Evolutionary conservation across 768 basidiomycete genomes (phyloP).

Genomic region (Tephrocybe sp.): DNA sequence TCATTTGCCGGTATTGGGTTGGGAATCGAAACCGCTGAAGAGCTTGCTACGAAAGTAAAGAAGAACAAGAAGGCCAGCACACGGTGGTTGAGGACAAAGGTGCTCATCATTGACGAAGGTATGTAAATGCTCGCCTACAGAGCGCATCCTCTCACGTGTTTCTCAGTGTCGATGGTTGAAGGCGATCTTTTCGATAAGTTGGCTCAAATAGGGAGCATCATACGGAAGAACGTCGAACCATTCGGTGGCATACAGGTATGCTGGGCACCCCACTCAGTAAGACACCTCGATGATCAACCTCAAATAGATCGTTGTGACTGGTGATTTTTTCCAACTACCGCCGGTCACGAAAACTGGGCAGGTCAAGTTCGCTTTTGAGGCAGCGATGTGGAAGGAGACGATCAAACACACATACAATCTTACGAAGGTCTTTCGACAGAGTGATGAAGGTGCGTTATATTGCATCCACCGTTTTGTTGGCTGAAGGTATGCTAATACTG

Average conservation of each 20-base stretch:
- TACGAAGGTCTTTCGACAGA: constrained; percentile 94
- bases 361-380: constrained; percentile 93
- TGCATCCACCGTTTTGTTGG: neutral
- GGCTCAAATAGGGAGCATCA: constrained; percentile 58
- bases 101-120: constrained; percentile 86
- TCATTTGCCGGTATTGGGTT: constrained; percentile 95
- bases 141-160: neutral
- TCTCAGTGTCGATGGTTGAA: constrained; percentile 96
- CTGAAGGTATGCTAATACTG: no score
- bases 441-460: constrained; percentile 62
- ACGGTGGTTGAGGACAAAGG: constrained; percentile 84
- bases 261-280: neutral
- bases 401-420: constrained; percentile 88
- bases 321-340: constrained; percentile 98
- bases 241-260: constrained; percentile 93
- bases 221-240: constrained; percentile 65
- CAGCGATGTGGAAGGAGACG: constrained; percentile 68
- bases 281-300: neutral
- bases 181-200: constrained; percentile 93
- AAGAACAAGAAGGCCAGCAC: constrained; percentile 83
- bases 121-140: constrained; percentile 6
- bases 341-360: constrained; percentile 70
- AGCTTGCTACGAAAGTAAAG: constrained; percentile 63
- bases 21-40: constrained; percentile 63
- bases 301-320: constrained; percentile 81